Evolutionary conservation across 1,139 yeast genomes (phyloP).

Genomic region (Yamadazyma aaseri): DNA sequence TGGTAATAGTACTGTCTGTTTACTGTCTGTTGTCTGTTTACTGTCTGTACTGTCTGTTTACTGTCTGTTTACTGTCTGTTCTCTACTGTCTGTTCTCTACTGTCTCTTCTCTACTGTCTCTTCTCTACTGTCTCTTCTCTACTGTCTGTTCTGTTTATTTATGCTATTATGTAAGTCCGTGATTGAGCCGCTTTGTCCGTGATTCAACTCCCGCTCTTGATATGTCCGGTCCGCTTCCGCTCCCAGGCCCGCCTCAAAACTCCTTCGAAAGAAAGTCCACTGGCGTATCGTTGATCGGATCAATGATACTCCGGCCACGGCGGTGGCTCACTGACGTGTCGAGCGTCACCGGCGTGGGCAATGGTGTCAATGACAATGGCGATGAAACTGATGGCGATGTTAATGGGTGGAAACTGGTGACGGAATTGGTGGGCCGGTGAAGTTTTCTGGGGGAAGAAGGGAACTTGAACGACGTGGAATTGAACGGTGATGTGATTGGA

Average conservation of each 20-base stretch:
- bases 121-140: too few species aligned
- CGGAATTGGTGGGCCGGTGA: conserved; percentile 3
- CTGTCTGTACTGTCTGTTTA: too few species aligned
- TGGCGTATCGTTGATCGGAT: conserved; percentile 44
- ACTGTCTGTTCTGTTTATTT: conserved; percentile 1
- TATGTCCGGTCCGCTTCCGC: too few species aligned
- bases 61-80: too few species aligned
- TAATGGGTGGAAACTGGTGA: conserved; percentile 4
- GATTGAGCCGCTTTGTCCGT: too few species aligned
- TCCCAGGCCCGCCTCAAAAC: conserved; percentile 15
- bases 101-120: too few species aligned
- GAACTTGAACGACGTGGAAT: conserved; percentile 1
- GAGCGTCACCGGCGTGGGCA: conserved; percentile 31
- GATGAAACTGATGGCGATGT: conserved; percentile 35
- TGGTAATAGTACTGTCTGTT: too few species aligned
- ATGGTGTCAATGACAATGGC: conserved; percentile 35
- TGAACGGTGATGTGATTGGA: background rate
- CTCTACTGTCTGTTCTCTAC: too few species aligned
- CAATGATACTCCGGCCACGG: conserved; percentile 22
- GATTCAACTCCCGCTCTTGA: too few species aligned
- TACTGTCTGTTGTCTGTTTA: too few species aligned
- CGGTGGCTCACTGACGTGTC: conserved; percentile 22
- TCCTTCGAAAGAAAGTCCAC: conserved; percentile 40
- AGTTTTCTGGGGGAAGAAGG: background rate
- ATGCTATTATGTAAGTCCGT: conserved; percentile 1